Base-by-base conservation (phyloP, 2,329 filamentous ascomycete genomes). In the Colletotrichum paranaense region DNA sequence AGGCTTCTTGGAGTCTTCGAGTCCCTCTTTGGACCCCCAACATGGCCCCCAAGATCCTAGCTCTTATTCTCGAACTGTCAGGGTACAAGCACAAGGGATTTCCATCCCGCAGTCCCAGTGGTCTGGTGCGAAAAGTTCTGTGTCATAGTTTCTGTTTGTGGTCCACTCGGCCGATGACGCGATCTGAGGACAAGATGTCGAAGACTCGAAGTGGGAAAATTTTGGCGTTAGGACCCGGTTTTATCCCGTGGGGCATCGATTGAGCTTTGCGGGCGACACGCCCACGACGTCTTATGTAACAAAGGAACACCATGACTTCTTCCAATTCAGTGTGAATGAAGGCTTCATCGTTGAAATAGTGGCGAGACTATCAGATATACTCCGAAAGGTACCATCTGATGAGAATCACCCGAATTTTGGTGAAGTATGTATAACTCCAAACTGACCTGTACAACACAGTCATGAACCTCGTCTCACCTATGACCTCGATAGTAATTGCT, bases 71-170 rank as follows among this genome's bases (percentile, higher is more conserved):
- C 16, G 32, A 49, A 58, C 38, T 5, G 14, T 46, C 69, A 63
- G 26, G 59, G 59, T 26, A 60, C 24, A 16, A 35, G 28, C 14
- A 8, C 66, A 58, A 49, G 59, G 70, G 46, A 38, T 62, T 62
- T 24, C 24, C 38, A 63, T 57, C n/a, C 32, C 11, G 11, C 5
- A 14, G 59, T 55, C 42, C 70, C 70, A 64, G 66, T 56, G 71
- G 71, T 22, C 67, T 71, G 60, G 67, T 35, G 53, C 14, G 46
- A 52, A 14, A 53, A 66, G 38, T 26, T 66, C 67, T 73, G 71
- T 73, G 71, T 73, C 71, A 73, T 73, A 71, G 71, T 73, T 70
- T 73, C 71, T 73, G 46, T 66, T 66, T 73, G 56, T 65, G 71
- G 71, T 62, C 67, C 71, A 73, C 71, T 59, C 12, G 30, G n/a